Evolutionary conservation across 1,284 basidiomycete genomes (phyloP), one percentile per base, ranked within the genome.

Genomic region (Trametes versicolor): DNA sequence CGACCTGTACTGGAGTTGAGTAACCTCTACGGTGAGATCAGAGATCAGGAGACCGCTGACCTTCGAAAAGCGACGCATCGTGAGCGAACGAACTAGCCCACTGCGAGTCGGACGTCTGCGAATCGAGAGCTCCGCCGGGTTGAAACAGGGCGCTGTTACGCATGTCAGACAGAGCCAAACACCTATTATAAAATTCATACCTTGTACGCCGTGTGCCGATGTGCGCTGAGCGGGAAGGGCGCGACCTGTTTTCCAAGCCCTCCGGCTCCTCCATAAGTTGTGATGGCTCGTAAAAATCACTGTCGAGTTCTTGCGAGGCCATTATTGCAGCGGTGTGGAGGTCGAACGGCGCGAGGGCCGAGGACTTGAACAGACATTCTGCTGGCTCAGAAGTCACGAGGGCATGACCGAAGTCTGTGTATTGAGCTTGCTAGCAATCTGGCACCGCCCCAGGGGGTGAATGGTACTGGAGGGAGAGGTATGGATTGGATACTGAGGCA

Each of bases 51-150:
- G 5, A 47, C n/a, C 7, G n/a, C 45, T 48, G 4, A 48, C 45
- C 45, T 1, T 48, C 21, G 4, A 6, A 13, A 23, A 21, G 45
- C 3, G 21, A 23, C 1, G 5, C 23, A 23, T 39, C 21, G 1
- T 36, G 13, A 13, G 23, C 36, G 0, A 55, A 12, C 1, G 25
- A 10, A 21, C 36, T 32, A 4, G 37, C 19, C 27, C 32, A 61
- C 32, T 61, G 60, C 3, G 60, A 48, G 17, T 61, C 60, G 1
- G 52, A n/a, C 3, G 60, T 61, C 43, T 61, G 60, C 2, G 60
- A 61, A 23, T 61, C 52, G 4, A 61, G 43, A 0, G 52, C 43
- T 0, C 60, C 60, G 7, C 60, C 60, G 5, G 41, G 23, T 12
- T 47, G 27, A 32, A 23, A 57, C 19, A 57, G 32, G 4, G 54